These are phyloP conservation scores for Apiospora arundinis DNA, from an alignment of 2,329 filamentous ascomycete genomes.

Conservation along the genomic window DNA sequence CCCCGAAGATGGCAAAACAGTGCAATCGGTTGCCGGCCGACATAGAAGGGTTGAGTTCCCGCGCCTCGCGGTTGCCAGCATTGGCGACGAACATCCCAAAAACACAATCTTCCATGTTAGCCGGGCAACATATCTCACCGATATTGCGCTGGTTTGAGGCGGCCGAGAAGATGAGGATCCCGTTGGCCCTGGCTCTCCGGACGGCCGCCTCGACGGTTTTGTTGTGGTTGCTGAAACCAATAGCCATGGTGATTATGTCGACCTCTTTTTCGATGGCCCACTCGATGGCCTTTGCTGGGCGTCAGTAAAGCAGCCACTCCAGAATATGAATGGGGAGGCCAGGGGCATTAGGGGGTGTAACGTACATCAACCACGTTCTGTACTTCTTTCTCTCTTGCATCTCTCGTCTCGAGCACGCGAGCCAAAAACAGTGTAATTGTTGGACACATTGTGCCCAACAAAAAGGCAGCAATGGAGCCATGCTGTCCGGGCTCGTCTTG, in stretches of 20 bases:
- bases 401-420: background rate
- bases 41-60: background rate
- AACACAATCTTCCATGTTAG: background rate
- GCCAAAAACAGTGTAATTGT: background rate
- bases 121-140: background rate
- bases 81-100: background rate
- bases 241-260: background rate
- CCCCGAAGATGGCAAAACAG: background rate
- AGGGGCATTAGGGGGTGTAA: background rate
- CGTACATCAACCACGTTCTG: background rate
- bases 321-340: background rate
- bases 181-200: background rate
- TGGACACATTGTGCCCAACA: background rate
- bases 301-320: background rate
- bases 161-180: background rate
- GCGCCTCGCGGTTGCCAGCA: background rate
- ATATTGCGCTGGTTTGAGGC: background rate
- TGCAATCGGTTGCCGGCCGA: background rate
- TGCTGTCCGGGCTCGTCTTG: background rate
- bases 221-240: background rate
- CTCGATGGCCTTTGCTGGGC: background rate
- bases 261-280: background rate
- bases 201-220: background rate
- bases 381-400: background rate
- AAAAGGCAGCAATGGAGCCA: background rate